Evolutionary conservation across 495 filamentous ascomycete genomes (phyloP), one percentile per base, ranked within the genome.

Genomic region (Podospora anserina): DNA sequence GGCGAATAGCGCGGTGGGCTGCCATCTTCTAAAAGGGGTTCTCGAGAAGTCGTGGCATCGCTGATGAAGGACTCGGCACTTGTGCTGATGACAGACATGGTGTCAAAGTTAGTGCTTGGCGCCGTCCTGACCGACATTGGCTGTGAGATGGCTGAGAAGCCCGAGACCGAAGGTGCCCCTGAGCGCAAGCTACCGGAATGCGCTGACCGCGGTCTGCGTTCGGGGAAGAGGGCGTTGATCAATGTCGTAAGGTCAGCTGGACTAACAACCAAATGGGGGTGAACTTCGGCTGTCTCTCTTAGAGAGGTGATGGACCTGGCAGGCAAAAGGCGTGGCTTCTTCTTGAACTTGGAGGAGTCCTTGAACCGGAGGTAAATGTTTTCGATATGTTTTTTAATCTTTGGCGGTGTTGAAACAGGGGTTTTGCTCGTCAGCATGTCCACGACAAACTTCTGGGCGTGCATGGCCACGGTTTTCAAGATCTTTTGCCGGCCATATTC

Each of bases 401-500:
- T 85, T 23, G 87, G 85, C 13, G 88, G 88, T 1, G 87, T 87
- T 4, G 88, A 87, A 6, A 85, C 81, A 39, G 84, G 82, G 70
- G 85, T 85, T 76, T 85, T 86, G 83, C 88, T 89, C 28, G 74
- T 70, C 39, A 77, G 80, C 82, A 89, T 85, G 71, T 89, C 88
- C 57, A 87, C 78, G 9, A 94, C 90, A 69, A 88, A 86, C 75
- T 90, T 89, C 67, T 94, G 90, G 64, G 92, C 88, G 49, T 89
- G 88, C 70, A 89, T 84, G 39, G 90, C 92, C 68, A 97, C 89
- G 72, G 92, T 87, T 72, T 91, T 92, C 63, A 99, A 85, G 65
- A 99, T 91, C 76, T 90, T 92, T 72, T 96, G 89, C 63, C 95
- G 87, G 26, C 92, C 93, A 78, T 93, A 91, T 74, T 96, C 92